These are phyloP conservation scores for Cordyceps cateniannulata DNA, from an alignment of 2,329 filamentous ascomycete species.

Conservation along the genomic window DNA sequence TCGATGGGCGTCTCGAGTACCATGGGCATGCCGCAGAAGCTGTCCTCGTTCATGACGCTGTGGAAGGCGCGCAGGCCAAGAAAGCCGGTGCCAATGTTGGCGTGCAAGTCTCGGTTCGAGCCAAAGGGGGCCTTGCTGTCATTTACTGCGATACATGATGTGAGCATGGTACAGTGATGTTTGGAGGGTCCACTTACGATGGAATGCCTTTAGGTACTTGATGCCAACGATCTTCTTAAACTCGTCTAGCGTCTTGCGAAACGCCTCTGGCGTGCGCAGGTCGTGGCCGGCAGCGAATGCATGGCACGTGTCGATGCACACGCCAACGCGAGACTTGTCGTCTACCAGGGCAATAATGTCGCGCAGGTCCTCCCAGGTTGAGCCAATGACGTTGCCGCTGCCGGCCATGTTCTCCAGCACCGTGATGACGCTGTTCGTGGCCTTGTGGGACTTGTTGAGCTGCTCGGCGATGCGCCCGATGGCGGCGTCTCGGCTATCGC, in stretches of 20 bases:
- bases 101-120: slow-evolving; percentile 82
- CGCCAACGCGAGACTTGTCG: slow-evolving; percentile 77
- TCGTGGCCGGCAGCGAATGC: slow-evolving; percentile 94
- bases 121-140: slow-evolving; percentile 86
- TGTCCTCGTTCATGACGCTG: slow-evolving; percentile 75
- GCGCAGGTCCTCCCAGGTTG: slow-evolving; percentile 76
- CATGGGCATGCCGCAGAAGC: slow-evolving; percentile 76
- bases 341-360: slow-evolving; percentile 76
- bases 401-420: slow-evolving; percentile 96
- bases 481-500: slow-evolving; percentile 59
- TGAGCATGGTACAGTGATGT: not conserved
- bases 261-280: slow-evolving; percentile 66
- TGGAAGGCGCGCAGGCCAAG: slow-evolving; percentile 87
- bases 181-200: slow-evolving; percentile 37
- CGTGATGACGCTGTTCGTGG: slow-evolving; percentile 70
- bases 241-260: slow-evolving; percentile 63
- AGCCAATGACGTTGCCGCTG: slow-evolving; percentile 79
- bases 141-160: slow-evolving; percentile 53
- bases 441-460: slow-evolving; percentile 74
- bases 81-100: slow-evolving; percentile 94
- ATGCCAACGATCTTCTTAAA: slow-evolving; percentile 76
- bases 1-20: slow-evolving; percentile 96
- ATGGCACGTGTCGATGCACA: slow-evolving; percentile 96
- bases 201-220: slow-evolving; percentile 75
- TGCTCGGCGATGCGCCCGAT: slow-evolving; percentile 73